Evolutionary conservation across 129 eudicot genomes (phyloP), one percentile per base, ranked within the genome.

Genomic region (Chrysanthemum seticuspe): DNA sequence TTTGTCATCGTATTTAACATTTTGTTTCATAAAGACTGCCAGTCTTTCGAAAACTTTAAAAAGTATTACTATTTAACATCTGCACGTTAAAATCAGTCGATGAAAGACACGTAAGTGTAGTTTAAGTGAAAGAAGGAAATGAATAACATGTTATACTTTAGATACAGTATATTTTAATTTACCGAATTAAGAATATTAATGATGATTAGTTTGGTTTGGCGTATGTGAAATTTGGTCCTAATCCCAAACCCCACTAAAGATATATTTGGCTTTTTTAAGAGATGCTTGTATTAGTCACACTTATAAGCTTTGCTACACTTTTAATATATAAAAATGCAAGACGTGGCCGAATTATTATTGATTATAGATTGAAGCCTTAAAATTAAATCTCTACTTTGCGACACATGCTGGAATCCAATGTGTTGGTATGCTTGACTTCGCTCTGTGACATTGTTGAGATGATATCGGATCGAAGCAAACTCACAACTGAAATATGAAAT

Each of bases 201-300:
- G 62, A 76, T 76, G 80, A 67, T 57, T 23, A 67, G 10, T 67
- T 48, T 67, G 79, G 54, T 56, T 76, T 27, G 14, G 25, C 68
- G 60, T 75, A 56, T 67, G 29, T 56, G 60, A 47, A 56, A 15
- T 67, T 44, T 45, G 45, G 45, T 36, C 45, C 45, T 62, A 73
- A 57, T 56, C 79, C 79, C 74, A 67, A 73, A 4, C 16, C 74
- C 74, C 68, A 47, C 74, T 49, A n/a, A 19, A 45, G 27, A 47
- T 76, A 67, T 31, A 59, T 12, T 25, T 10, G 59, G 59, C 56
- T 65, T 74, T 36, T 74, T 74, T 52, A 16, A 44, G 29, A 40
- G 57, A 36, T 53, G 72, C 72, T 36, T 63, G 25, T 29, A 62
- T 63, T 14, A 15, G 52, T 73, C 68, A 9, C 70, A 62, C 71